Evolutionary conservation across 176 grass and related monocot species (phyloP), one percentile per base, ranked within the genome.

Genomic region (Urochloa ruziziensis): DNA sequence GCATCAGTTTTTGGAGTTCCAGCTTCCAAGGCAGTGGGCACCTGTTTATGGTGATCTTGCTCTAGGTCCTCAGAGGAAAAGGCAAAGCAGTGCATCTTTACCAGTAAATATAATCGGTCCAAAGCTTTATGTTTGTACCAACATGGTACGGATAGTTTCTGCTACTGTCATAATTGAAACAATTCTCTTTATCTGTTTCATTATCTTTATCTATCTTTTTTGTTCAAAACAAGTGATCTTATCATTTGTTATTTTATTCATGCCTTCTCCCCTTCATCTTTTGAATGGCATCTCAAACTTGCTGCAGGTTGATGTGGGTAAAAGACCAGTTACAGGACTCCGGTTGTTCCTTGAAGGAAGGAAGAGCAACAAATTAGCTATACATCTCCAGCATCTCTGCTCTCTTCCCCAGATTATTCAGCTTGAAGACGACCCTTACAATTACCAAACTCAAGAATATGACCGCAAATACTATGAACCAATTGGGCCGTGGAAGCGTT

Each of bases 1-100:
- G 49, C 93, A 95, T 70, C 93, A 98, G 42, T 98, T 98, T 86
- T 80, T 98, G 82, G 96, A 98, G 87, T 98, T 98, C 69, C 96
- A 98, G 82, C 87, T 98, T 85, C 93, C 93, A 77, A 92, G 93
- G 72, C 96, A 98, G 62, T 98, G 96, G 96, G 96, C 96, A 29
- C 96, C 96, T 82, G 91, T 98, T 74, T 95, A 98, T 23, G 83
- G 89, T 63, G 96, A 98, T 65, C 87, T 98, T 10, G 91, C 96
- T 63, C 89, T 98, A 58, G 96, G 96, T 60, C 96, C 93, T 84
- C 96, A 98, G 73, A 86, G 85, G 68, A 98, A 73, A 91, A 91
- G 85, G 57, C 91, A 98, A 75, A 88, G 73, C 70, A 95, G 80
- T 86, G 80, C 89, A 83, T 95, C 93, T 73, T 94, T 98, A 58